Percentiles rank a stretch among this genome's conserved stretches.
Evolutionary conservation across 345 rosid species (phyloP).

Genomic region (Aethionema arabicum): DNA sequence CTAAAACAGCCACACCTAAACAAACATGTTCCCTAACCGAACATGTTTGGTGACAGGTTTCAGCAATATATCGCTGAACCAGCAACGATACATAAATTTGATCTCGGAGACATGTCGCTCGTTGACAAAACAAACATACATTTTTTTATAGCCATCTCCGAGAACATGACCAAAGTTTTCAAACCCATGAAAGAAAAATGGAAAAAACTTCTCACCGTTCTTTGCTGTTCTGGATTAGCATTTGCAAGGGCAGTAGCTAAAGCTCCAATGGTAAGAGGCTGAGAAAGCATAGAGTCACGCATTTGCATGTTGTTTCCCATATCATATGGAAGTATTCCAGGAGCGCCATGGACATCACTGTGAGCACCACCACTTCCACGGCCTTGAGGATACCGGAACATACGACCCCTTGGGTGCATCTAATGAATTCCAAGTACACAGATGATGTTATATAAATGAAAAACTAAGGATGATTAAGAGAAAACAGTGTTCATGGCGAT

Average conservation of each 20-base stretch:
- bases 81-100: too few species aligned
- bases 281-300: conserved; percentile 60
- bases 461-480: background rate
- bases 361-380: conserved; percentile 48
- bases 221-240: conserved; percentile 82
- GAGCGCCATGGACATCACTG: conserved; percentile 56
- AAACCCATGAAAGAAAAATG: background rate
- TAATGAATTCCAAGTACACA: conserved; percentile 18
- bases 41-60: too few species aligned
- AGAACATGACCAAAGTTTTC: too few species aligned
- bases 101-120: too few species aligned
- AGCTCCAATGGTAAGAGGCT: conserved; percentile 75
- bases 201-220: conserved; percentile 53
- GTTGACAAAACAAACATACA: background rate
- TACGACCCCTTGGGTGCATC: conserved; percentile 81
- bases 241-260: conserved; percentile 86
- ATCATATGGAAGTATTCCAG: conserved; percentile 77
- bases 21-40: too few species aligned
- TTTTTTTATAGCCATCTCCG: too few species aligned
- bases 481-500: background rate
- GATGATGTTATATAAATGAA: background rate
- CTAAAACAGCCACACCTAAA: too few species aligned
- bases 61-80: too few species aligned
- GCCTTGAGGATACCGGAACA: conserved; percentile 72
- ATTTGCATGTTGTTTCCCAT: conserved; percentile 53